Percentiles rank a stretch among this genome's conserved stretches.
phyloP scores from a whole-genome alignment of 495 filamentous ascomycete genomes.

The Recurvomyces mirabilis region DNA sequence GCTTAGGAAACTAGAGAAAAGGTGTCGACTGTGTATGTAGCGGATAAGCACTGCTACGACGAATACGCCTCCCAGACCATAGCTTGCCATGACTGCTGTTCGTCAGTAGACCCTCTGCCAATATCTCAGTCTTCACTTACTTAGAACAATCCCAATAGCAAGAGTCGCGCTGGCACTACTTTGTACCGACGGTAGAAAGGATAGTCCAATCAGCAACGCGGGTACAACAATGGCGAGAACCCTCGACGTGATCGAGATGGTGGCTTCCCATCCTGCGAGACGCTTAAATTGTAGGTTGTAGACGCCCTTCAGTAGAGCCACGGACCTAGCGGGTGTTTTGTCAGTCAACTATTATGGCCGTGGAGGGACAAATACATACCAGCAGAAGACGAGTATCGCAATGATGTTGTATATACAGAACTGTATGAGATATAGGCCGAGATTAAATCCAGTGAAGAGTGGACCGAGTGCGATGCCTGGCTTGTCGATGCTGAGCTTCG shows the following conservation, averaged over 20 bases:
- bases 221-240: neutral
- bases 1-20: neutral
- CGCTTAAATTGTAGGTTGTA: constrained; percentile 1
- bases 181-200: neutral
- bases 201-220: neutral
- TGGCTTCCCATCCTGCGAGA: neutral
- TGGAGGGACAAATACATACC: neutral
- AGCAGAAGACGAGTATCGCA: constrained; percentile 1
- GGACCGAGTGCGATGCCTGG: neutral
- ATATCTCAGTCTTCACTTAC: neutral
- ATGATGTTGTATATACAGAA: neutral
- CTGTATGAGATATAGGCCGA: constrained; percentile 5
- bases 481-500: neutral
- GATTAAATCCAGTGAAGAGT: constrained; percentile 3
- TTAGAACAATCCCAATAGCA: neutral
- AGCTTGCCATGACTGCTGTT: constrained; percentile 1
- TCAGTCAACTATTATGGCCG: neutral
- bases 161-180: neutral
- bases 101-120: neutral
- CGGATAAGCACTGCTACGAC: neutral
- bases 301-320: constrained; percentile 5
- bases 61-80: neutral
- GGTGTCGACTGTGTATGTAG: constrained; percentile 2
- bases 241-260: neutral
- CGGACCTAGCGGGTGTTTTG: constrained; percentile 3